A percentile compares a stretch with the other conserved stretches of the same genome.
Conservation (phyloP, 495 filamentous ascomycete genomes). For the Geoglossum glabrum region DNA sequence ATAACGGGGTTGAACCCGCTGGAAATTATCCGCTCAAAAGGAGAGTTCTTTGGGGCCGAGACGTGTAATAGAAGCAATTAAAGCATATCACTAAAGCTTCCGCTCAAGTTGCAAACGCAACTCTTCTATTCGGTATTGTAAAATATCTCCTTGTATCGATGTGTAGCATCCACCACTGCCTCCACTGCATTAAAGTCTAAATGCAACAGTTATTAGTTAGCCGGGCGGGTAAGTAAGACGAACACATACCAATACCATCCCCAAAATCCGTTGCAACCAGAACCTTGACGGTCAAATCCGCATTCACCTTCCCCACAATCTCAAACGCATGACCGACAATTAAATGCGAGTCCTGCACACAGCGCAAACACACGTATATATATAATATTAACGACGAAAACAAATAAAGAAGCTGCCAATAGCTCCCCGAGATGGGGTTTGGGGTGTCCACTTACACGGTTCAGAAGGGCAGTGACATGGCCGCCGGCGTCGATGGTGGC, state of each 20-base stretch:
- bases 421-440: neutral
- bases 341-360: constrained; percentile 49
- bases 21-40: neutral
- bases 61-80: neutral
- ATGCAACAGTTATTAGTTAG: neutral
- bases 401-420: neutral
- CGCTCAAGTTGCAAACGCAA: constrained; percentile 4
- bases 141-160: constrained; percentile 63
- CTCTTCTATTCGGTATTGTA: constrained; percentile 30
- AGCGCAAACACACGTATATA: neutral
- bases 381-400: neutral
- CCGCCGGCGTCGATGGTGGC: constrained; percentile 23
- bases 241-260: constrained; percentile 33
- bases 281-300: constrained; percentile 55
- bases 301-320: constrained; percentile 77
- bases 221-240: constrained; percentile 6
- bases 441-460: constrained; percentile 15
- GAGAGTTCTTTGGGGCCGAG: neutral
- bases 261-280: constrained; percentile 66
- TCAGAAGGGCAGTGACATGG: constrained; percentile 17
- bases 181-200: constrained; percentile 68
- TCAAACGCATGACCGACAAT: constrained; percentile 63
- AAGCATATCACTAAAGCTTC: neutral
- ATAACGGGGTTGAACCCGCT: neutral
- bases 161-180: constrained; percentile 72